A percentile compares a stretch with the other conserved stretches of the same genome.
Evolutionary conservation across 345 rosid species (phyloP).

Genomic region (Firmiana major): DNA sequence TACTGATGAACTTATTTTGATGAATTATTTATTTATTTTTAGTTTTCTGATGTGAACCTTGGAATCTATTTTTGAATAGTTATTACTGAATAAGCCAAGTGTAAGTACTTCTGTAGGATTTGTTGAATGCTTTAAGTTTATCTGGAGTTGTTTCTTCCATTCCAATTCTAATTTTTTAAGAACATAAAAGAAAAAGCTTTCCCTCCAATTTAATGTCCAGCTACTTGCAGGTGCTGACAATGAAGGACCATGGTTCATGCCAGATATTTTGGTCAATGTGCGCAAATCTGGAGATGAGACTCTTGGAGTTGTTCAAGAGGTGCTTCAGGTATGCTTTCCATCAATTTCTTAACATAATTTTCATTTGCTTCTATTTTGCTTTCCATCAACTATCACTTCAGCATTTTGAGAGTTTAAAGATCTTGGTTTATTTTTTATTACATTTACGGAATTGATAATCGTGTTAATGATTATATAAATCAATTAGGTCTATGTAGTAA

Average conservation of each 20-base stretch:
- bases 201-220: neutral
- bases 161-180: neutral
- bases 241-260: conserved; percentile 82
- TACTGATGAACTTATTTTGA: neutral
- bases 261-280: conserved; percentile 78
- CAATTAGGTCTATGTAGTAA: neutral
- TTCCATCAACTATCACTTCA: neutral
- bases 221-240: conserved; percentile 62
- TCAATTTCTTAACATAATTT: neutral
- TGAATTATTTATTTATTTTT: neutral
- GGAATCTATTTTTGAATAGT: neutral
- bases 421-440: neutral
- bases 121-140: neutral
- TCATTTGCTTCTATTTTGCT: neutral
- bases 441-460: neutral
- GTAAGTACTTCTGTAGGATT: neutral
- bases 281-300: conserved; percentile 60
- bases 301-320: conserved; percentile 76
- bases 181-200: neutral
- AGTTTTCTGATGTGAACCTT: neutral
- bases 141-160: neutral
- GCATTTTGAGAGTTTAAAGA: neutral
- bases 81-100: neutral
- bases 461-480: neutral
- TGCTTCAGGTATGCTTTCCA: conserved; percentile 57